Evolutionary conservation across 2,329 filamentous ascomycete genomes (phyloP), one percentile per base, ranked within the genome.

Genomic region (Verticillium alfalfae): DNA sequence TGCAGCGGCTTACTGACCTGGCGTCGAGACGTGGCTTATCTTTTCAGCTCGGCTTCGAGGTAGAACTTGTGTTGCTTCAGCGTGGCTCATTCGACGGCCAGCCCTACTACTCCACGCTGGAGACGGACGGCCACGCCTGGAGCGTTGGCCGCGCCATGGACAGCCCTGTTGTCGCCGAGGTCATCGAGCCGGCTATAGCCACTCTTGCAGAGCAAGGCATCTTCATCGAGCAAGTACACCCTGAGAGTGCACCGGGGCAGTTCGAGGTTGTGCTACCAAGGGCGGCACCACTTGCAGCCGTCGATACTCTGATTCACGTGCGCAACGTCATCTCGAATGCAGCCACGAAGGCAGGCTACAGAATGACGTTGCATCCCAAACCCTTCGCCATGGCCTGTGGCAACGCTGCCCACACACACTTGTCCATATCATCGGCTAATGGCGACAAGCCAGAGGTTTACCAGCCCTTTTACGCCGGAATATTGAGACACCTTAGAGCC

Each of bases 21-120:
- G 82, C 89, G 0, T 75, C 80, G 12, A 67, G 74, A 2, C 77
- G 84, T 41, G 78, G 80, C 1, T 77, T 92, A 2, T 73, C 79
- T 3, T 85, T 93, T 57, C 78, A 88, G 0, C 74, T 92, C 16
- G 92, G 92, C 0, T 96, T 95, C 66, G 92, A 96, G 72, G 86
- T 96, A 49, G 92, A 96, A 73, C 84, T 95, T 10, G 81, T 91
- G 1, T 87, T 96, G 65, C 78, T 94, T 66, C 80, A 81, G 49
- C 80, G 81, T 22, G 68, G 73, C 38, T 67, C 69, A 8, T 67
- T 73, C 34, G 65, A 72, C 16, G 65, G 70, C 2, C 72, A 73
- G 4, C 68, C 71, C n/a, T 78, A 75, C 49, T 73, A 75, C 49
- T 73, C 75, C 8, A 69, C 74, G 1, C 79, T 89, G 0, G 71